phyloP scores from a whole-genome alignment of 2,329 filamentous ascomycete genomes.

The Scolecobasidium constrictum region DNA sequence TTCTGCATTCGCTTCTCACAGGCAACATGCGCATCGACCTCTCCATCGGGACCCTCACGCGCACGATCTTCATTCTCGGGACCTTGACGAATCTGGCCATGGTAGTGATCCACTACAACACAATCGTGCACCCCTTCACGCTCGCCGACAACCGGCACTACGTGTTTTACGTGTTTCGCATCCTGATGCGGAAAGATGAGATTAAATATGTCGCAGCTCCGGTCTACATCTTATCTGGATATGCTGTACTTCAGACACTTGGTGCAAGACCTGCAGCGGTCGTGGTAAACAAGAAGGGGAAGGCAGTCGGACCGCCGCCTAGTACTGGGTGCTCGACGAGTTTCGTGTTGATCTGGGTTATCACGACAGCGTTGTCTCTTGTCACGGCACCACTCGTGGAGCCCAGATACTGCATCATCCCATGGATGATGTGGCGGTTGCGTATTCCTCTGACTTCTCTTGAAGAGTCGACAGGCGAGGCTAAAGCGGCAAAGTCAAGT shows the following conservation, averaged over 20 bases:
- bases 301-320: not conserved
- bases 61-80: conserved; percentile 7
- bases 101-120: conserved; percentile 64
- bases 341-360: conserved; percentile 51
- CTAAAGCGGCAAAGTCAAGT: not conserved
- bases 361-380: conserved; percentile 65
- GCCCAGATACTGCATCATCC: conserved; percentile 89
- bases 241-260: conserved; percentile 55
- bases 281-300: not conserved
- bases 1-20: conserved; percentile 44
- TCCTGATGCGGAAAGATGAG: conserved; percentile 53
- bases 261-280: not conserved
- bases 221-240: conserved; percentile 61
- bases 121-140: conserved; percentile 89
- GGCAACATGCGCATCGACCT: conserved; percentile 12
- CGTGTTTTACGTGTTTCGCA: conserved; percentile 90
- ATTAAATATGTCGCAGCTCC: conserved; percentile 58
- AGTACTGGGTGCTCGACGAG: conserved; percentile 26
- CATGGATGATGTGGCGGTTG: conserved; percentile 87
- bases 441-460: conserved; percentile 48
- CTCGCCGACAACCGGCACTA: conserved; percentile 95
- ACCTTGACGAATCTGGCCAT: conserved; percentile 19
- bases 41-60: conserved; percentile 18
- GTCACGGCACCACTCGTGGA: conserved; percentile 87
- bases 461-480: not conserved